Evolutionary conservation across 2,329 filamentous ascomycete genomes (phyloP).

Genomic region (Laburnicola sp.): DNA sequence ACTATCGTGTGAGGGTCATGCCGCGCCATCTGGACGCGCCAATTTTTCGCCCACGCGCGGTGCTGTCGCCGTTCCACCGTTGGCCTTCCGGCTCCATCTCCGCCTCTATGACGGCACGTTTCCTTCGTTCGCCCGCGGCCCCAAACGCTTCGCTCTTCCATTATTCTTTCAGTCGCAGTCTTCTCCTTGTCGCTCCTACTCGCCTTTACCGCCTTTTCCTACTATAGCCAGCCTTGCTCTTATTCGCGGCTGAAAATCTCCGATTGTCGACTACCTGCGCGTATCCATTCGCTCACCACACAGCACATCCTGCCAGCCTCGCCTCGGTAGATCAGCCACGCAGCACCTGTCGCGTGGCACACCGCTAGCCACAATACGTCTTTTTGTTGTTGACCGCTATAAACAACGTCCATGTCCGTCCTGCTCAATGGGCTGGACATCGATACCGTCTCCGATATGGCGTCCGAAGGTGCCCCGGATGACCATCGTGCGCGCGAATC

Average conservation of each 20-base stretch:
- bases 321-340: conserved; percentile 18
- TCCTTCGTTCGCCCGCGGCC: not conserved
- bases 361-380: conserved; percentile 16
- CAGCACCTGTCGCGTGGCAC: conserved; percentile 25
- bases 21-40: conserved; percentile 17
- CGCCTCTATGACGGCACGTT: conserved; percentile 11
- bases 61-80: conserved; percentile 16
- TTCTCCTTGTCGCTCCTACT: conserved; percentile 5
- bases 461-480: conserved; percentile 19
- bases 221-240: conserved; percentile 8
- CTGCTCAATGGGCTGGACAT: conserved; percentile 12
- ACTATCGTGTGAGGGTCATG: conserved; percentile 14
- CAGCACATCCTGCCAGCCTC: conserved; percentile 15
- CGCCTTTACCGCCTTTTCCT: conserved; percentile 5
- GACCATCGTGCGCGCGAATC: conserved; percentile 19
- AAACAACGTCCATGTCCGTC: conserved; percentile 13
- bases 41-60: conserved; percentile 12
- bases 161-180: not conserved
- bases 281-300: conserved; percentile 26
- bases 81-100: conserved; percentile 8
- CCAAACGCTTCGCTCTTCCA: conserved; percentile 7
- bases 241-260: conserved; percentile 8
- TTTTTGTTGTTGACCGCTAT: conserved; percentile 1
- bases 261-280: conserved; percentile 18
- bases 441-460: conserved; percentile 22